phyloP scores from a whole-genome alignment of 2,329 filamentous ascomycete species.

The Aspergillus sp. region DNA sequence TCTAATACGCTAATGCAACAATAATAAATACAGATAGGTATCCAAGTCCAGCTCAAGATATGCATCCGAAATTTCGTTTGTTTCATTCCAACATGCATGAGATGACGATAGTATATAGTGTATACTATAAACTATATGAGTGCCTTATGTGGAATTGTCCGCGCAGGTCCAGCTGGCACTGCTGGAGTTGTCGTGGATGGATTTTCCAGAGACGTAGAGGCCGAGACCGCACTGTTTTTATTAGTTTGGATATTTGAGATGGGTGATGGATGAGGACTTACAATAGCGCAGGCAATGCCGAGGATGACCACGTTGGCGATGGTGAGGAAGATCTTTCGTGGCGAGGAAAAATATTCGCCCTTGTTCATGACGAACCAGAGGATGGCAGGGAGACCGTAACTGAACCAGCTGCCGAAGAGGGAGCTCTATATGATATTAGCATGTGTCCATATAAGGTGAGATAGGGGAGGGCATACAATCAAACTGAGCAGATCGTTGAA shows the following conservation, averaged over 20 bases:
- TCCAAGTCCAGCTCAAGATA: too few relatives aligned
- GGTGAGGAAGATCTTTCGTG: slow-evolving; percentile 40
- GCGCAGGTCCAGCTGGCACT: slow-evolving; percentile 33
- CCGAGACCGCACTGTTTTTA: slow-evolving; percentile 31
- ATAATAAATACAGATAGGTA: too few relatives aligned
- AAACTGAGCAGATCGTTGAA: slow-evolving; percentile 63
- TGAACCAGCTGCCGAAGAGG: slow-evolving; percentile 64
- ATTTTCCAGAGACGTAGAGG: slow-evolving; percentile 33
- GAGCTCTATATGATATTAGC: slow-evolving; percentile 35
- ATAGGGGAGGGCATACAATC: slow-evolving; percentile 34
- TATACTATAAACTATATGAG: too few relatives aligned
- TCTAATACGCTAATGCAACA: too few relatives aligned
- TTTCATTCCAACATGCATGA: too few relatives aligned
- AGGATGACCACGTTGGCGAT: slow-evolving; percentile 41
- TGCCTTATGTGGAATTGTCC: slow-evolving; percentile 20
- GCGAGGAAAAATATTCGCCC: slow-evolving; percentile 33
- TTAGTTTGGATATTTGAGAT: not conserved
- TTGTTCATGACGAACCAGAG: slow-evolving; percentile 48
- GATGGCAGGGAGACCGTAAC: slow-evolving; percentile 43
- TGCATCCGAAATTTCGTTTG: too few relatives aligned
- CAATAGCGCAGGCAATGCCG: slow-evolving; percentile 22
- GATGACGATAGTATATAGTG: too few relatives aligned
- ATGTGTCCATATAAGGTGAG: too few relatives aligned
- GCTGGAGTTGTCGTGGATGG: slow-evolving; percentile 28
- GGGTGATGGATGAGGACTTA: slow-evolving; percentile 7